Conservation (phyloP, 305 asterid genomes). For the Striga hermonthica region DNA sequence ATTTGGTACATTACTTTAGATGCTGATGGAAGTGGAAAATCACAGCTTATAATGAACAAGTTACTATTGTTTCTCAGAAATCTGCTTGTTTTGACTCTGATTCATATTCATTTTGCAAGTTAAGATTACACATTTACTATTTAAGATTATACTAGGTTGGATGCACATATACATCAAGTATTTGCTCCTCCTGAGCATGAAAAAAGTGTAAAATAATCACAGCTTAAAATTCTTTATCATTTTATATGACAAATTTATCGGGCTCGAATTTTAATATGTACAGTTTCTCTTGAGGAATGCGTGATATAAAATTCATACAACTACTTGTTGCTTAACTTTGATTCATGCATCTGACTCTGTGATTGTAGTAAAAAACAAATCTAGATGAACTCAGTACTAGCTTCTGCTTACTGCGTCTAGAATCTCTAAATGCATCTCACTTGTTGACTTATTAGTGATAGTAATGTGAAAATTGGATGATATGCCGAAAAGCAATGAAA, state of each 20-base stretch:
- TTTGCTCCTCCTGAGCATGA: slow-evolving; percentile 21
- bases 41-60: slow-evolving; percentile 12
- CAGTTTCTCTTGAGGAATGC: slow-evolving; percentile 5
- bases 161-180: slow-evolving; percentile 19
- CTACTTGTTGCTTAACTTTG: not conserved
- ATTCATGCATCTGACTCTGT: slow-evolving; percentile 21
- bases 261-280: not conserved
- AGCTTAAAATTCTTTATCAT: slow-evolving; percentile 16
- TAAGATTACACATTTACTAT: not conserved
- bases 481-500: not conserved
- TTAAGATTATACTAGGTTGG: slow-evolving; percentile 1
- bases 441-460: slow-evolving; percentile 5
- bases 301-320: slow-evolving; percentile 3
- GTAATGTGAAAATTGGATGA: slow-evolving; percentile 11
- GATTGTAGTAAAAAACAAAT: slow-evolving; percentile 5
- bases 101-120: not conserved
- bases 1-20: slow-evolving; percentile 9
- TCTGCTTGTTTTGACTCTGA: slow-evolving; percentile 12
- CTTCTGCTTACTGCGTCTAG: slow-evolving; percentile 24
- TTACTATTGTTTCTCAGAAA: not conserved
- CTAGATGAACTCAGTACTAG: slow-evolving; percentile 7
- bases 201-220: not conserved
- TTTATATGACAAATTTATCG: slow-evolving; percentile 18
- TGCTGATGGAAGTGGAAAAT: slow-evolving; percentile 11
- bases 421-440: slow-evolving; percentile 15